Conservation (phyloP, 129 eudicot genomes). For the Chrysanthemum lavandulifolium region DNA sequence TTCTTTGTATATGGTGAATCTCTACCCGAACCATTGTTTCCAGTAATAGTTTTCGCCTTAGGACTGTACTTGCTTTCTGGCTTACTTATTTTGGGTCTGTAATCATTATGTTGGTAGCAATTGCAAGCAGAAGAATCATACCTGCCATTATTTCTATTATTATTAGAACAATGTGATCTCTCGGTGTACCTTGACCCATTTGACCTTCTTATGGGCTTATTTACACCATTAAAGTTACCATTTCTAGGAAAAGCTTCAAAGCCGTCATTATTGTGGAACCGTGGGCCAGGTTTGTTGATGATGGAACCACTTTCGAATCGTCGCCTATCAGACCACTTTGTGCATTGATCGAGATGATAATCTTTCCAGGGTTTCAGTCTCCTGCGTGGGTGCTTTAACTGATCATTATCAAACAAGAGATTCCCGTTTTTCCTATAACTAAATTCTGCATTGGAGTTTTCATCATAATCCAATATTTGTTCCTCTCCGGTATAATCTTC, state of each 20-base stretch:
- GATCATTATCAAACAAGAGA: constrained; percentile 38
- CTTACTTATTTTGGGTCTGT: constrained; percentile 55
- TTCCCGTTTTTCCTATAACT: constrained; percentile 42
- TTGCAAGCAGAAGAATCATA: constrained; percentile 49
- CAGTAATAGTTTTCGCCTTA: constrained; percentile 45
- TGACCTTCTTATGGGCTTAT: constrained; percentile 57
- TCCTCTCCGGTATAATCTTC: constrained; percentile 43
- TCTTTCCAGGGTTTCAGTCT: constrained; percentile 46
- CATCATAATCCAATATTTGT: constrained; percentile 34
- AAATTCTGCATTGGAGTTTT: constrained; percentile 36
- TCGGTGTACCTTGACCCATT: constrained; percentile 54
- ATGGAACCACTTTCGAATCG: constrained; percentile 45
- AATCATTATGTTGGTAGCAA: constrained; percentile 63
- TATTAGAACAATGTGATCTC: constrained; percentile 43
- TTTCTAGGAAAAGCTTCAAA: constrained; percentile 45
- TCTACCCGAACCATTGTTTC: constrained; percentile 35
- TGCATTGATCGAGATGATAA: constrained; percentile 31
- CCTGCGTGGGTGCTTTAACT: constrained; percentile 46
- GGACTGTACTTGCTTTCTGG: constrained; percentile 52
- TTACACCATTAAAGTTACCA: constrained; percentile 39
- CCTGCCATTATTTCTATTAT: constrained; percentile 41
- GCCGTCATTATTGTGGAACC: constrained; percentile 46
- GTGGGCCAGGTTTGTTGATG: constrained; percentile 47
- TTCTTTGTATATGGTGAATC: constrained; percentile 52
- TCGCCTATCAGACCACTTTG: constrained; percentile 55